These are phyloP conservation scores for Sugiyamaella marilandica DNA, from an alignment of 805 yeast species.

Conservation along the genomic window DNA sequence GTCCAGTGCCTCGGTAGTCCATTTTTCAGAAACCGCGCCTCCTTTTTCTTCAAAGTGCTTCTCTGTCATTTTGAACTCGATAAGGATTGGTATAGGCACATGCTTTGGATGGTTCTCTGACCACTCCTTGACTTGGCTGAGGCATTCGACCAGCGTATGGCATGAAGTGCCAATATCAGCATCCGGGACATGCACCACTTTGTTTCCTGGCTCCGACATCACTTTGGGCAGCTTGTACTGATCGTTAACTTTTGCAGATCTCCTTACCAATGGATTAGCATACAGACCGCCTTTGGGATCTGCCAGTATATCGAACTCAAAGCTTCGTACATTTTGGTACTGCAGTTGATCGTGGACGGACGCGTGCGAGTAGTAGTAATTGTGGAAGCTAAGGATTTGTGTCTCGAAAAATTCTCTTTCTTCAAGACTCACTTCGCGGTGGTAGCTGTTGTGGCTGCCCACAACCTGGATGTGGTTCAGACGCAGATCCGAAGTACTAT, in stretches of 20 bases:
- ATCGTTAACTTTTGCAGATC: not conserved
- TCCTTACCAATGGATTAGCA: not conserved
- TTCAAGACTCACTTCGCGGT: not conserved
- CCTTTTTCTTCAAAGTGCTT: not conserved
- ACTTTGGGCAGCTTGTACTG: not conserved
- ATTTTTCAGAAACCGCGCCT: not conserved
- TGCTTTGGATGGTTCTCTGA: not conserved
- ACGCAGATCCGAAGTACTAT: too few species aligned
- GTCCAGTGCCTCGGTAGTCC: not conserved
- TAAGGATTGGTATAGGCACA: not conserved
- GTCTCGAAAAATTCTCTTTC: not conserved
- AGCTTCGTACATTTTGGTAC: not conserved
- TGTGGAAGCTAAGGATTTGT: not conserved
- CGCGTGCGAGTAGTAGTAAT: not conserved
- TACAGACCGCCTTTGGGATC: not conserved
- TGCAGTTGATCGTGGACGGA: not conserved
- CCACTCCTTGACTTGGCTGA: not conserved
- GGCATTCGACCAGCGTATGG: not conserved
- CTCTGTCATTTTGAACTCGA: slow-evolving; percentile 1
- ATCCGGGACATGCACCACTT: not conserved
- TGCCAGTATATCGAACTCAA: not conserved
- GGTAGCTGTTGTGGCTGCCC: not conserved
- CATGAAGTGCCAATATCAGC: not conserved
- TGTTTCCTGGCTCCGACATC: not conserved
- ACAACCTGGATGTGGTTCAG: not conserved